Percentiles rank a stretch among this genome's conserved stretches.
Evolutionary conservation across 306 rosid species (phyloP).

Genomic region (Prunus salicina): DNA sequence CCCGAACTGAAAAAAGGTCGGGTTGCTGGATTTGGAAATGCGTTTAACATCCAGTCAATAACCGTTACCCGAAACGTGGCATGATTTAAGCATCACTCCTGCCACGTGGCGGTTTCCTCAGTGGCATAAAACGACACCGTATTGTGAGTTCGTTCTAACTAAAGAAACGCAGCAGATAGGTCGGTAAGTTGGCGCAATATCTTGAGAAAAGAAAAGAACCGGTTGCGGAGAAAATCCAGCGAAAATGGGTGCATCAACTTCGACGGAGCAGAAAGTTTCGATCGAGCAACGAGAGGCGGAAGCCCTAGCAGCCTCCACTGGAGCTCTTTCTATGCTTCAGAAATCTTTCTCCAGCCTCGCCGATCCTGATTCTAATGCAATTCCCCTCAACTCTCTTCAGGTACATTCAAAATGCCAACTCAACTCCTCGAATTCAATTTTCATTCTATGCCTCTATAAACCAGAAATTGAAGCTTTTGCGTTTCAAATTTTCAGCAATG

Average conservation of each 20-base stretch:
- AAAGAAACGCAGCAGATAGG: neutral
- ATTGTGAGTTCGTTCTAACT: neutral
- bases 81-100: neutral
- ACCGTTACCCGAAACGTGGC: conserved; percentile 3
- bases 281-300: conserved; percentile 67
- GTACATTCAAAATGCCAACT: conserved; percentile 26
- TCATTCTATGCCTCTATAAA: neutral
- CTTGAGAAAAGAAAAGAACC: neutral
- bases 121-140: neutral
- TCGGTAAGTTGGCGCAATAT: neutral
- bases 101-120: neutral
- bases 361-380: conserved; percentile 45
- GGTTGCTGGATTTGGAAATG: neutral
- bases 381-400: conserved; percentile 53
- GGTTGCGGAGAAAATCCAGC: conserved; percentile 16
- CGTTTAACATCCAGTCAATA: no score
- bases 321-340: conserved; percentile 77
- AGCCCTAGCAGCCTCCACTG: conserved; percentile 58
- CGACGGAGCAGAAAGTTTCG: conserved; percentile 47
- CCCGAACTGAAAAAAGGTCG: neutral
- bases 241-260: conserved; percentile 77
- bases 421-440: neutral
- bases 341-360: conserved; percentile 62
- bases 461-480: neutral
- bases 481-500: conserved; percentile 49